Conservation (phyloP, 352 stramenopile species). For the Pythium aquatile region DNA sequence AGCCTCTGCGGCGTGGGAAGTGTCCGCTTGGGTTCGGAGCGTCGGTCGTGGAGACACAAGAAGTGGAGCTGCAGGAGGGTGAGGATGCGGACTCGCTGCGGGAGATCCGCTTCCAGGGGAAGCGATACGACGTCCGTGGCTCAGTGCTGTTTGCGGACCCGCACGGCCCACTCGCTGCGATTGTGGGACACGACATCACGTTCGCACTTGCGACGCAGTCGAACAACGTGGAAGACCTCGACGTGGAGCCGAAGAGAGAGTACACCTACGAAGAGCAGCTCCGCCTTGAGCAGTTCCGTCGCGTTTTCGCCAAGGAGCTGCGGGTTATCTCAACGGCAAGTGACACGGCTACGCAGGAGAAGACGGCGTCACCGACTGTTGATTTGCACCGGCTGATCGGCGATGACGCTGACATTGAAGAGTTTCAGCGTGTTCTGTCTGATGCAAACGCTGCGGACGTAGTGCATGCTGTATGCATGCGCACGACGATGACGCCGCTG, state of each 20-base stretch:
- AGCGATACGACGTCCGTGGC: slow-evolving; percentile 50
- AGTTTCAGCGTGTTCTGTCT: slow-evolving; percentile 12
- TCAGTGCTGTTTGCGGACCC: slow-evolving; percentile 46
- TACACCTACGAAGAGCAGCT: slow-evolving; percentile 66
- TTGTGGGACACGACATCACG: slow-evolving; percentile 65
- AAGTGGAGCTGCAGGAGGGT: slow-evolving; percentile 17
- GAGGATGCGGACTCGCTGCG: slow-evolving; percentile 3
- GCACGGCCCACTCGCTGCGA: slow-evolving; percentile 40
- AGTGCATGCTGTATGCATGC: slow-evolving; percentile 45
- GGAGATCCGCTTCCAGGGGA: slow-evolving; percentile 50
- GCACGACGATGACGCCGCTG: slow-evolving; percentile 60
- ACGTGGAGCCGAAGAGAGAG: slow-evolving; percentile 30
- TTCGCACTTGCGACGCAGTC: slow-evolving; percentile 53
- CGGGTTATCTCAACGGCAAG: slow-evolving; percentile 28
- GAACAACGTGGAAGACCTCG: slow-evolving; percentile 35
- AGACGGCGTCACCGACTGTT: slow-evolving; percentile 7
- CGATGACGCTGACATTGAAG: slow-evolving; percentile 24
- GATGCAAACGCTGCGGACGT: slow-evolving; percentile 5
- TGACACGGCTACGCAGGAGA: background rate
- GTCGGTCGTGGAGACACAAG: slow-evolving; percentile 28
- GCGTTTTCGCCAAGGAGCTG: slow-evolving; percentile 41
- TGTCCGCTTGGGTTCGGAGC: slow-evolving; percentile 63
- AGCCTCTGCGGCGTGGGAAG: slow-evolving; percentile 31
- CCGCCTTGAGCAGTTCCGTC: slow-evolving; percentile 51
- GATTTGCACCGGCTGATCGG: slow-evolving; percentile 51